Evolutionary conservation across 345 rosid species (phyloP).

Genomic region (Boechera retrofracta): DNA sequence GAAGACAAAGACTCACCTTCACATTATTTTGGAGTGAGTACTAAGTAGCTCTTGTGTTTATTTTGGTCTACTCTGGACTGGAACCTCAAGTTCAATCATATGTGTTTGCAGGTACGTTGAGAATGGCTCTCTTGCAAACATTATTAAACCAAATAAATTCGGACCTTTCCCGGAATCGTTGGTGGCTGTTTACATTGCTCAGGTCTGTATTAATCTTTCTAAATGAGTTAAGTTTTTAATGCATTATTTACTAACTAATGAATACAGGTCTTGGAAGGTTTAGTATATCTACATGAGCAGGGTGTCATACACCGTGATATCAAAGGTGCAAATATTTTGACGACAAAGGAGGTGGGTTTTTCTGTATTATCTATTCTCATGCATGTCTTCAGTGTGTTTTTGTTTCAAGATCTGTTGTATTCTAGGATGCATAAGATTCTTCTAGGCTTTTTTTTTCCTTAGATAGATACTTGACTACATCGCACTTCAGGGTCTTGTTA

Average conservation of each 20-base stretch:
- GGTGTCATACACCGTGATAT: conserved; percentile 99
- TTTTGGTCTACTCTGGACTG: conserved; percentile 19
- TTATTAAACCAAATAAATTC: conserved; percentile 96
- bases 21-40: conserved; percentile 88
- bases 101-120: conserved; percentile 80
- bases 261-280: conserved; percentile 90
- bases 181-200: conserved; percentile 98
- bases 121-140: conserved; percentile 98
- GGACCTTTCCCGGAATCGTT: conserved; percentile 98
- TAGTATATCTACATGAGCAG: conserved; percentile 96
- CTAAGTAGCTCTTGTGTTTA: conserved; percentile 45
- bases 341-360: conserved; percentile 90
- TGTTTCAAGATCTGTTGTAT: conserved; percentile 35
- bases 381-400: conserved; percentile 6
- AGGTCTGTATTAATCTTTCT: conserved; percentile 62
- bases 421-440: conserved; percentile 15
- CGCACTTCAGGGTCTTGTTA: conserved; percentile 82
- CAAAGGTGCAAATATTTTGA: conserved; percentile 98
- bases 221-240: conserved; percentile 32
- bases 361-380: conserved; percentile 6
- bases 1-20: conserved; percentile 94
- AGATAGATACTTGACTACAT: conserved; percentile 30
- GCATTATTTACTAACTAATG: conserved; percentile 39
- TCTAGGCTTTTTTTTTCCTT: background rate
- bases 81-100: conserved; percentile 19